These are phyloP conservation scores for Juglanconis oblonga DNA, from an alignment of 2,329 filamentous ascomycete species.

Conservation along the genomic window DNA sequence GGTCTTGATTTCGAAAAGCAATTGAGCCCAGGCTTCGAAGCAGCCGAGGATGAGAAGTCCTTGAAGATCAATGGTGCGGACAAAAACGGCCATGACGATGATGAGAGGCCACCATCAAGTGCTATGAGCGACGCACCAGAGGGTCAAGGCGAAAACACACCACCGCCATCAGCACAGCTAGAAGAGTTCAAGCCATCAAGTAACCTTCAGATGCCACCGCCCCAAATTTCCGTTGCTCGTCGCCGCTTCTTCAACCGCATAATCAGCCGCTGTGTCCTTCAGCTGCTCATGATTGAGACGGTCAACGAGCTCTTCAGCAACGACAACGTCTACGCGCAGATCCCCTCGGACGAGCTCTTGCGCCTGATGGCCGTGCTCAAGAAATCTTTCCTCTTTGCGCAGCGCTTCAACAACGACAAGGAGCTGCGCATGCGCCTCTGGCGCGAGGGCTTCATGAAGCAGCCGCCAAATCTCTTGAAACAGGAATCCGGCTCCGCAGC, in stretches of 20 bases:
- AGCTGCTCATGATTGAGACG: slow-evolving; percentile 98
- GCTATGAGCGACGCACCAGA: slow-evolving; percentile 27
- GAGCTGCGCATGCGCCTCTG: slow-evolving; percentile 91
- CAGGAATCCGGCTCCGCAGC: slow-evolving; percentile 91
- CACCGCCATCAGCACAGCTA: slow-evolving; percentile 40
- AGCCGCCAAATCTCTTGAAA: slow-evolving; percentile 94
- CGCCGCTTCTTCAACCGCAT: slow-evolving; percentile 98
- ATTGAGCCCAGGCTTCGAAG: slow-evolving; percentile 39
- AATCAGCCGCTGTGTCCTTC: slow-evolving; percentile 95
- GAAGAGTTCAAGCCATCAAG: slow-evolving; percentile 85
- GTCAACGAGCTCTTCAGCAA: slow-evolving; percentile 99
- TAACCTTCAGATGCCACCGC: slow-evolving; percentile 78
- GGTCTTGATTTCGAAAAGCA: slow-evolving; percentile 49
- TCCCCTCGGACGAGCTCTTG: slow-evolving; percentile 84
- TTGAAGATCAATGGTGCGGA: slow-evolving; percentile 59
- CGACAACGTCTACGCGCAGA: slow-evolving; percentile 88
- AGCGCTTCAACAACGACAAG: slow-evolving; percentile 96
- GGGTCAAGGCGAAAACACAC: slow-evolving; percentile 34
- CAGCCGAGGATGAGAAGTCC: slow-evolving; percentile 48
- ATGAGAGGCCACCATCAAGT: slow-evolving; percentile 22
- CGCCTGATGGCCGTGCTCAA: slow-evolving; percentile 92
- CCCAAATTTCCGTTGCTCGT: slow-evolving; percentile 88
- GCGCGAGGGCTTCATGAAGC: slow-evolving; percentile 99
- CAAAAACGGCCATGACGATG: slow-evolving; percentile 37
- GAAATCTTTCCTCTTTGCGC: slow-evolving; percentile 93